Evolutionary conservation across 108 stramenopile genomes (phyloP).

Genomic region (Parmales sp.): DNA sequence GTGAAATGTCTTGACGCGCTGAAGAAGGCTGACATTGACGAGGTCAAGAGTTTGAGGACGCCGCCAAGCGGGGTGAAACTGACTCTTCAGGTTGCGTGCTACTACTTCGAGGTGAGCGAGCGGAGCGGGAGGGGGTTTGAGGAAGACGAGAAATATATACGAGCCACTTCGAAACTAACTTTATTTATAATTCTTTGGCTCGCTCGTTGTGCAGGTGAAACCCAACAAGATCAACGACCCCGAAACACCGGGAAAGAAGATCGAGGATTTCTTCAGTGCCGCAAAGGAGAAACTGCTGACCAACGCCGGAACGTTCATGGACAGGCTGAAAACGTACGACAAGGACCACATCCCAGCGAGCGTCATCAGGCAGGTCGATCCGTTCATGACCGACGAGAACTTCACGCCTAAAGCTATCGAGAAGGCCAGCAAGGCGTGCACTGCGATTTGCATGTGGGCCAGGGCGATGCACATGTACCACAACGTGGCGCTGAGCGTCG

Average conservation of each 20-base stretch:
- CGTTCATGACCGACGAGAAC: conserved; percentile 36
- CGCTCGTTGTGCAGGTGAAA: too few species aligned
- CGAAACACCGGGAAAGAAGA: conserved; percentile 39
- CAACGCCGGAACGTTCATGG: conserved; percentile 37
- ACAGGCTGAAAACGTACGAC: conserved; percentile 40
- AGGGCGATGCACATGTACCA: conserved; percentile 57
- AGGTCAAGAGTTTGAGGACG: conserved; percentile 46
- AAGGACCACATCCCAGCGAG: conserved; percentile 53
- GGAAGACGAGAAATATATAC: too few species aligned
- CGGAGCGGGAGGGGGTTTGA: too few species aligned
- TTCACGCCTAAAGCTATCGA: conserved; percentile 46
- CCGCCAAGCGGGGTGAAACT: conserved; percentile 41
- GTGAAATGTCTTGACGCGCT: conserved; percentile 36
- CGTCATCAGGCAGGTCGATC: conserved; percentile 32
- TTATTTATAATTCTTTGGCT: too few species aligned
- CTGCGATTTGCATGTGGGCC: conserved; percentile 57
- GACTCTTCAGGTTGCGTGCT: conserved; percentile 54
- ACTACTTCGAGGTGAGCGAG: conserved; percentile 40
- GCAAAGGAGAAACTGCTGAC: conserved; percentile 32
- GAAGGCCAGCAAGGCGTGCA: conserved; percentile 45
- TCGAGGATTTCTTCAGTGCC: conserved; percentile 39
- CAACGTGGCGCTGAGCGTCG: conserved; percentile 48
- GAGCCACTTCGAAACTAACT: too few species aligned
- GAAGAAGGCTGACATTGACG: conserved; percentile 43
- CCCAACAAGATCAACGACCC: conserved; percentile 50